Conservation (phyloP, 805 yeast genomes). For the Metschnikowia kofuensis region DNA sequence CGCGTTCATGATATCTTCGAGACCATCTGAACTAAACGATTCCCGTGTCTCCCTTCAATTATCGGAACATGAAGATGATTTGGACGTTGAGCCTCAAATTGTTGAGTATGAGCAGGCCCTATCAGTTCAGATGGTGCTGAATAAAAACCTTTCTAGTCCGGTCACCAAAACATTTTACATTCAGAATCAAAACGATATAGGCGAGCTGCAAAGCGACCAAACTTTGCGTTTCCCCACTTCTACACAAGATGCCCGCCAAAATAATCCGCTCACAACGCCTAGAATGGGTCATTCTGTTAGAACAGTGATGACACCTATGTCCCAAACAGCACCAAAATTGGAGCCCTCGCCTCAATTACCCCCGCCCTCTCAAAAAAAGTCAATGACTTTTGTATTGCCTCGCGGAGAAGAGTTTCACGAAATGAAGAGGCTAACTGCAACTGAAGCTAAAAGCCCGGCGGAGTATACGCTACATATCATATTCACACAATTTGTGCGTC, state of each 20-base stretch:
- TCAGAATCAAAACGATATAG: neutral
- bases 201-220: neutral
- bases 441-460: conserved; percentile 69
- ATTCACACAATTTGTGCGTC: conserved; percentile 92
- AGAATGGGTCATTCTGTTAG: conserved; percentile 3
- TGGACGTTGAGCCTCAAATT: conserved; percentile 16
- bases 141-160: conserved; percentile 1
- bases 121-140: conserved; percentile 8
- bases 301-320: conserved; percentile 6
- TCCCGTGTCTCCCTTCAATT: conserved; percentile 14
- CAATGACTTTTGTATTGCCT: conserved; percentile 28
- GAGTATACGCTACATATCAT: conserved; percentile 93
- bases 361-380: conserved; percentile 28
- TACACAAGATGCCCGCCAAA: conserved; percentile 15
- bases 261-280: conserved; percentile 8
- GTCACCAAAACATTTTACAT: conserved; percentile 1
- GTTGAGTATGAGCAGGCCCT: conserved; percentile 10
- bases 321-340: conserved; percentile 7
- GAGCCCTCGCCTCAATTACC: conserved; percentile 39
- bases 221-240: conserved; percentile 13
- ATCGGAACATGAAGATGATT: conserved; percentile 15
- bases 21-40: conserved; percentile 7
- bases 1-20: conserved; percentile 17
- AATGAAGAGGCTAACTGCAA: conserved; percentile 37
- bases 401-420: conserved; percentile 33